Evolutionary conservation across 169 alveolate species (phyloP).

Genomic region (Plasmodium inui): DNA sequence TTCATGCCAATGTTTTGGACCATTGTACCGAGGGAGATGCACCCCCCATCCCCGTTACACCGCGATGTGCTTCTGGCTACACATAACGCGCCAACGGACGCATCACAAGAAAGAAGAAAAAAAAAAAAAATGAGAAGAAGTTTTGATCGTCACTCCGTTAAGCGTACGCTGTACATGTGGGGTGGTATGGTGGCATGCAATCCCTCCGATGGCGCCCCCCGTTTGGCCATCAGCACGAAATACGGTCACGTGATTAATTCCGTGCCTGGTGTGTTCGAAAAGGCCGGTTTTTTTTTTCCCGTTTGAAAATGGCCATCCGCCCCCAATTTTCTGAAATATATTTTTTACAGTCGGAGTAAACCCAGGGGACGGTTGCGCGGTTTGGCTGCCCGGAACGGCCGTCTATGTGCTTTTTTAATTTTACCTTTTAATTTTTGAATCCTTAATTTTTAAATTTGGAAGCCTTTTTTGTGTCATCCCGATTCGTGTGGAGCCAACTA

Average conservation of each 20-base stretch:
- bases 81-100: neutral
- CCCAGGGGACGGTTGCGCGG: neutral
- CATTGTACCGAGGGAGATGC: neutral
- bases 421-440: neutral
- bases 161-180: neutral
- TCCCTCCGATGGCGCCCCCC: neutral
- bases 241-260: neutral
- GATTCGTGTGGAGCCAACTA: neutral
- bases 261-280: neutral
- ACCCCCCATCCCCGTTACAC: neutral
- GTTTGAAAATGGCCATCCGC: neutral
- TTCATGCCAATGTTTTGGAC: neutral
- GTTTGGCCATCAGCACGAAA: neutral
- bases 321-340: neutral
- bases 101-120: too few species aligned
- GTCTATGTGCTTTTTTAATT: neutral
- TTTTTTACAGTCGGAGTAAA: neutral
- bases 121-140: neutral
- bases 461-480: neutral
- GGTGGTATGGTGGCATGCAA: neutral
- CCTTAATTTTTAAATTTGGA: neutral
- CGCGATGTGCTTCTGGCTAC: neutral
- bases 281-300: neutral
- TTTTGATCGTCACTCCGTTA: neutral
- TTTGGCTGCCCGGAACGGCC: too few species aligned